Evolutionary conservation across 2,329 filamentous ascomycete genomes (phyloP).

Genomic region (Dactylellina drechsleri): DNA sequence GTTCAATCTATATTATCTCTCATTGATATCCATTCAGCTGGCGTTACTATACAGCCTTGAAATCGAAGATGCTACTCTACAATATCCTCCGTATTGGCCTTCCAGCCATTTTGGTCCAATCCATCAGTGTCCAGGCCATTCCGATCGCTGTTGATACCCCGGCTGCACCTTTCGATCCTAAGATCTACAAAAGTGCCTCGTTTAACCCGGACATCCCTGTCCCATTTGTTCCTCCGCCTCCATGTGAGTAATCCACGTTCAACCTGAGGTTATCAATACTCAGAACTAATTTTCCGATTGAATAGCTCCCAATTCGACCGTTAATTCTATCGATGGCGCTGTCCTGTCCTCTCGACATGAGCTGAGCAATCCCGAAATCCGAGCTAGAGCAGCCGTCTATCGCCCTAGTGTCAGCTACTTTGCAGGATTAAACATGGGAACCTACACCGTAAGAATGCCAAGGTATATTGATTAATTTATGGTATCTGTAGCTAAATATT

Average conservation of each 20-base stretch:
- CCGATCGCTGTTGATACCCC: slow-evolving; percentile 29
- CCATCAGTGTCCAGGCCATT: slow-evolving; percentile 1
- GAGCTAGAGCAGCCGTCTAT: slow-evolving; percentile 42
- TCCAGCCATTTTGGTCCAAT: slow-evolving; percentile 13
- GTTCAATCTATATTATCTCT: slow-evolving; percentile 4
- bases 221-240: slow-evolving; percentile 29
- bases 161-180: slow-evolving; percentile 8
- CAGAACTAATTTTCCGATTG: neutral
- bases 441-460: slow-evolving; percentile 47
- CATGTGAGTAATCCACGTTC: slow-evolving; percentile 17
- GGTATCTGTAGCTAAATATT: slow-evolving; percentile 13
- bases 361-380: slow-evolving; percentile 30
- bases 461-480: neutral
- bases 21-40: neutral
- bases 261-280: neutral
- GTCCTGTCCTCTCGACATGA: slow-evolving; percentile 13
- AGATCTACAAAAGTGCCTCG: slow-evolving; percentile 24
- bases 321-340: slow-evolving; percentile 11
- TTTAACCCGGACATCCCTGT: slow-evolving; percentile 50
- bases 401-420: slow-evolving; percentile 55
- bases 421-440: slow-evolving; percentile 58
- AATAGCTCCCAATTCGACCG: slow-evolving; percentile 19
- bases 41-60: neutral
- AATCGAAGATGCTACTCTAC: slow-evolving; percentile 23
- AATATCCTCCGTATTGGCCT: slow-evolving; percentile 23